Evolutionary conservation across 495 filamentous ascomycete genomes (phyloP).

Genomic region (Diplogelasinospora grovesii): DNA sequence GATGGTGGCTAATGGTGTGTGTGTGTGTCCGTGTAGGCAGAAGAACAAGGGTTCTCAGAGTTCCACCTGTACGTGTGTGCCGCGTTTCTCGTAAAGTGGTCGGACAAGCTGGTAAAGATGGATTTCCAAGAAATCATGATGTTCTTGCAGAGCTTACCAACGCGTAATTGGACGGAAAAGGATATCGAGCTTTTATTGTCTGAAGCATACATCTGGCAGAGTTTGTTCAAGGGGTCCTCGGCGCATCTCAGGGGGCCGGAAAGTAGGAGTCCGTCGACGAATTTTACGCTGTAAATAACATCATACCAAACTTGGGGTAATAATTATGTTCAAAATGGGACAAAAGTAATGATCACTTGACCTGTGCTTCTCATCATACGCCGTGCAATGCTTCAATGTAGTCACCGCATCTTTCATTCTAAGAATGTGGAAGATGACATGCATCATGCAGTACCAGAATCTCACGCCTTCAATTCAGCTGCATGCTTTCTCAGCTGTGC

Average conservation of each 20-base stretch:
- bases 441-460: too few relatives aligned
- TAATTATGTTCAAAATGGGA: too few relatives aligned
- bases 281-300: slow-evolving; percentile 40
- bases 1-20: too few relatives aligned
- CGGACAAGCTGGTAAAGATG: slow-evolving; percentile 90
- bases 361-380: too few relatives aligned
- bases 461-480: too few relatives aligned
- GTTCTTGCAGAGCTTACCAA: slow-evolving; percentile 93
- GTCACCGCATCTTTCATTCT: too few relatives aligned
- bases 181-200: slow-evolving; percentile 93
- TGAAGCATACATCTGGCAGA: slow-evolving; percentile 96
- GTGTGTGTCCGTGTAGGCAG: slow-evolving; percentile 57
- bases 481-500: too few relatives aligned
- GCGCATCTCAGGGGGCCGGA: slow-evolving; percentile 63
- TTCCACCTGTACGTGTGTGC: slow-evolving; percentile 98
- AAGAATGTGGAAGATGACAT: too few relatives aligned
- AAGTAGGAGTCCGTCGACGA: slow-evolving; percentile 30
- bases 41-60: slow-evolving; percentile 95
- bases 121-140: slow-evolving; percentile 99
- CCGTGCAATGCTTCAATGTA: too few relatives aligned
- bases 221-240: slow-evolving; percentile 78
- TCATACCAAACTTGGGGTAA: too few relatives aligned
- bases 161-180: slow-evolving; percentile 94
- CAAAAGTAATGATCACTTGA: too few relatives aligned
- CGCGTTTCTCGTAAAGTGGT: slow-evolving; percentile 98